Evolutionary conservation across 306 rosid genomes (phyloP), one percentile per base, ranked within the genome.

Genomic region (Rosa multiflora): DNA sequence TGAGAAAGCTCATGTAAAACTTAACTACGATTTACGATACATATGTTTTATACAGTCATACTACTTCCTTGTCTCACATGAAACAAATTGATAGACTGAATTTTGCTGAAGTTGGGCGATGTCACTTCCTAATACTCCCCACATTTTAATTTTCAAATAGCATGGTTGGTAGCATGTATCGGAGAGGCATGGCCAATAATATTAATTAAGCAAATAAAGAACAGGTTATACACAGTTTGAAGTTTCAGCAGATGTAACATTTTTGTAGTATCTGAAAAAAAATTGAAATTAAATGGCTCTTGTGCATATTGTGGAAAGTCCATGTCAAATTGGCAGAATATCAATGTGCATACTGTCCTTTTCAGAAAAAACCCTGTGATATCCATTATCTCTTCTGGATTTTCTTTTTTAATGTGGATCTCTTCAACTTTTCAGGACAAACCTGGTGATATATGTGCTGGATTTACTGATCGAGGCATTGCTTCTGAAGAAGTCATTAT

Each of bases 381-480:
- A 47, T 47, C 15, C 53, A 49, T 49, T 3, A 3, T 49, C 5
- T 10, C 53, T 49, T 49, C 53, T 49, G 18, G 35, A 2, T 6
- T 13, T 72, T 26, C 0, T 48, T 3, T 49, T 52, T 32, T 35
- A n/a, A 73, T 10, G 49, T 5, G 37, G 13, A 73, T 62, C 83
- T 70, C 52, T 58, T 79, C 47, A 42, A 72, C 67, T 17, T 59
- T 79, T 80, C 90, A 92, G 97, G 83, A 61, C 48, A 70, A 74
- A 64, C 85, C 79, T 6, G 89, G 97, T 21, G 87, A 86, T 62
- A 53, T 72, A 46, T 92, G 97, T 35, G 95, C 93, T 35, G 76
- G 20, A 64, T 62, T 13, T 85, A 88, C 88, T 42, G 37, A 23
- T 68, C 11, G 37, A 6, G 89, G 88, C 6, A 72, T 18, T 86